Base-by-base conservation (phyloP, 352 stramenopile genomes). In the Phytophthora hibernalis region DNA sequence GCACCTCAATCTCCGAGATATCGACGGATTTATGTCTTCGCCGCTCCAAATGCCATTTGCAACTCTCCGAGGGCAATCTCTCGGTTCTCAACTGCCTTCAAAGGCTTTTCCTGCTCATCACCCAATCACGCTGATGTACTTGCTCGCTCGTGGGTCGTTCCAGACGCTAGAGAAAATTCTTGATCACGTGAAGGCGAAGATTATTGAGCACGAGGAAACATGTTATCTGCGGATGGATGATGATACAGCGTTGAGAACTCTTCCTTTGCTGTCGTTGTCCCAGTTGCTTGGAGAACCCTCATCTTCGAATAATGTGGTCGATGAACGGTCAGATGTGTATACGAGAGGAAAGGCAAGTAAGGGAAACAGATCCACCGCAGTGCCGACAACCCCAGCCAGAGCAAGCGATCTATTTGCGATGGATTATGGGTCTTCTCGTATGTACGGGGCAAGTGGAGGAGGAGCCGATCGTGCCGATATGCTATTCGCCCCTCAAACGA, bases 211-310 rank as follows among this genome's bases (percentile, higher is more conserved):
- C 44, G 81, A 95, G 58, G 84, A 93, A 71, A 76, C 66, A 12
- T 93, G 85, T 40, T 96, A 93, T 63, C 28, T 95, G 22, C 79
- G 78, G 45, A 95, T 95, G 89, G 55, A 75, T 12, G 73, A 92
- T 15, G 75, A 86, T 35, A 66, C 74, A 13, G 57, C 72, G n/a
- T 50, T 93, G 24, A 70, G 48, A 49, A 75, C 51, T 15, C 66
- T 93, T 31, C 80, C 86, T 7, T 76, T 88, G 28, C 30, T 93
- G 15, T 65, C 71, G n/a, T 65, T 93, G n/a, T 66, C 61, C 18
- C 66, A 74, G 15, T 43, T 96, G 5, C 66, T 93, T 33, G 63
- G 69, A 40, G 56, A 74, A 24, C 21, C 57, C 30, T 22, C 49
- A 15, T 60, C 33, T 28, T 58, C 63, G 7, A 59, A 68, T 53